Conservation (phyloP, 768 basidiomycete genomes). For the Tulasnella sp. region DNA sequence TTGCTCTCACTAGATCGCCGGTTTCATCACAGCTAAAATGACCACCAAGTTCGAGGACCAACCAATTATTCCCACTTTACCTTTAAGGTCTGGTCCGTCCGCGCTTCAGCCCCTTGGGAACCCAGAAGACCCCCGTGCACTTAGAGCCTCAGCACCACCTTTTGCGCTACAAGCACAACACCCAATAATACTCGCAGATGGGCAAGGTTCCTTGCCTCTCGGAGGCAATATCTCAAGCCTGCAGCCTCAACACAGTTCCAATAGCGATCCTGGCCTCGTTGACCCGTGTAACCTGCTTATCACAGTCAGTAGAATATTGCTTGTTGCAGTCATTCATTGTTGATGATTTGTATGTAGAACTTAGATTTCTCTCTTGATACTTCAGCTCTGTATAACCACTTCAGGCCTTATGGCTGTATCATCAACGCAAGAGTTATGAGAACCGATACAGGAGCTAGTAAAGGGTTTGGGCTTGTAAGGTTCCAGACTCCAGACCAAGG, state of each 20-base stretch:
- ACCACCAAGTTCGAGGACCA: too few relatives aligned
- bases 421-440: constrained; percentile 91
- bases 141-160: constrained; percentile 57
- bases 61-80: too few relatives aligned
- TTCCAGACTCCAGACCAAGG: constrained; percentile 77
- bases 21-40: too few relatives aligned
- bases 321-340: not conserved
- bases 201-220: constrained; percentile 2
- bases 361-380: constrained; percentile 76
- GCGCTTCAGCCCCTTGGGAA: constrained; percentile 50
- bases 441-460: constrained; percentile 64
- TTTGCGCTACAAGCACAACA: constrained; percentile 62
- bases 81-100: too few relatives aligned
- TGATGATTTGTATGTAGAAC: constrained; percentile 38
- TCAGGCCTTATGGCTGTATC: constrained; percentile 79
- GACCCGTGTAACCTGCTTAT: constrained; percentile 86
- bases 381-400: constrained; percentile 68
- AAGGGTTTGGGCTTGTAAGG: constrained; percentile 86
- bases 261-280: constrained; percentile 76
- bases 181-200: constrained; percentile 23
- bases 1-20: too few relatives aligned
- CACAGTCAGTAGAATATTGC: constrained; percentile 38
- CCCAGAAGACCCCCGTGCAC: constrained; percentile 44
- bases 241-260: constrained; percentile 56
- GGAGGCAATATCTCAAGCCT: constrained; percentile 28